Evolutionary conservation across 805 yeast genomes (phyloP).

Genomic region (Yamadazyma nakazawae): DNA sequence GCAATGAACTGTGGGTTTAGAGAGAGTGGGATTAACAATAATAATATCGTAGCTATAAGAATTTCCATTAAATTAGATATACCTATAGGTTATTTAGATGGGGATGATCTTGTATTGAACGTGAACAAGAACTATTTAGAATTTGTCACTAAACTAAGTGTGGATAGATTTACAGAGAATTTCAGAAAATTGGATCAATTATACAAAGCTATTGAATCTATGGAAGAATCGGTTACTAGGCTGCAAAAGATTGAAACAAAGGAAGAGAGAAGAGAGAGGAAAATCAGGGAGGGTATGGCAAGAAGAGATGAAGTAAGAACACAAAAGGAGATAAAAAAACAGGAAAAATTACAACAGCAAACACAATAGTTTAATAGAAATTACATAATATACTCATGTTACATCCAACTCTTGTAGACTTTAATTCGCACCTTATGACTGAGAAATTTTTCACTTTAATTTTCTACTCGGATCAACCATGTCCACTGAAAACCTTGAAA

Average conservation of each 20-base stretch:
- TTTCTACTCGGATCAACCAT: slow-evolving; percentile 6
- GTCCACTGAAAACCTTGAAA: slow-evolving; percentile 22
- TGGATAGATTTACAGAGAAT: slow-evolving; percentile 67
- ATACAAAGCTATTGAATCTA: slow-evolving; percentile 36
- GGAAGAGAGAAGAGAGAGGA: slow-evolving; percentile 55
- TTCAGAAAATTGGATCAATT: slow-evolving; percentile 51
- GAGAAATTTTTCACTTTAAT: slow-evolving; percentile 1
- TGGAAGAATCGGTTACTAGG: slow-evolving; percentile 14
- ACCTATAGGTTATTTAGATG: slow-evolving; percentile 62
- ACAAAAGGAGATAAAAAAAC: slow-evolving; percentile 10
- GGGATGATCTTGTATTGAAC: slow-evolving; percentile 32
- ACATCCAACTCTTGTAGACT: neutral
- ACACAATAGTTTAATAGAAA: neutral
- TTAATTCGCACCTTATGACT: neutral
- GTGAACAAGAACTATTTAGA: slow-evolving; percentile 53
- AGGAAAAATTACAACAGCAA: slow-evolving; percentile 2
- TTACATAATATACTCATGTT: neutral
- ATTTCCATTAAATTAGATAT: slow-evolving; percentile 70
- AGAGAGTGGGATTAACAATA: slow-evolving; percentile 82
- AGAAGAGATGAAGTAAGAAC: slow-evolving; percentile 24
- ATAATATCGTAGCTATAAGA: slow-evolving; percentile 74
- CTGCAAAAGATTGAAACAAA: slow-evolving; percentile 41
- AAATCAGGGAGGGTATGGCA: slow-evolving; percentile 49
- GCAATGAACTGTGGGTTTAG: slow-evolving; percentile 87
- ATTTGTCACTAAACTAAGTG: slow-evolving; percentile 51